phyloP scores from a whole-genome alignment of 352 stramenopile genomes.

The Pythium rishiriense region DNA sequence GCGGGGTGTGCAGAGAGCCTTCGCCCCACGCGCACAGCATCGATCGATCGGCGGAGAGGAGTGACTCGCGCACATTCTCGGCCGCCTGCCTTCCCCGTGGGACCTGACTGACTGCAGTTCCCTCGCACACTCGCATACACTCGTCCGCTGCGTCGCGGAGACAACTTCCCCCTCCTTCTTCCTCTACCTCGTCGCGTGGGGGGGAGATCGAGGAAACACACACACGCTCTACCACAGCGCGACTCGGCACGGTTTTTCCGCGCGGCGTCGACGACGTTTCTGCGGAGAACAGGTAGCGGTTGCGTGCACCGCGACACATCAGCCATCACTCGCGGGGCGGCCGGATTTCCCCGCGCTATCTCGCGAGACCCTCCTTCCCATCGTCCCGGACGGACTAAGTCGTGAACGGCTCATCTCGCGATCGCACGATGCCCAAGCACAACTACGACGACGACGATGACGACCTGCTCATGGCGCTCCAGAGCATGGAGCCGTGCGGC shows the following conservation, averaged over 20 bases:
- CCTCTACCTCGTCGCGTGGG: background rate
- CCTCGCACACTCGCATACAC: slow-evolving; percentile 4
- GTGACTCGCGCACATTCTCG: slow-evolving; percentile 8
- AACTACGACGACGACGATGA: slow-evolving; percentile 88
- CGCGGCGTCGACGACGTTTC: slow-evolving; percentile 8
- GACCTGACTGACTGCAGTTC: slow-evolving; percentile 4
- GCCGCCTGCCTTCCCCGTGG: background rate
- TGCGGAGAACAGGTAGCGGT: background rate
- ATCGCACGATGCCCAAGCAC: slow-evolving; percentile 46
- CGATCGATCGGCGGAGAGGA: slow-evolving; percentile 13
- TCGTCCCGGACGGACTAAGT: background rate
- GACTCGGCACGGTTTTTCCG: slow-evolving; percentile 4
- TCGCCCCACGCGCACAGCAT: slow-evolving; percentile 9
- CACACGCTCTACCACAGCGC: background rate
- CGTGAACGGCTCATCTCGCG: background rate
- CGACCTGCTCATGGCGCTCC: slow-evolving; percentile 81
- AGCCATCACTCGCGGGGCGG: background rate
- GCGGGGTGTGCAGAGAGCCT: slow-evolving; percentile 19
- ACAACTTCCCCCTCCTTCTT: background rate
- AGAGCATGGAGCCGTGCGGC: slow-evolving; percentile 84
- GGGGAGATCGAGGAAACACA: background rate
- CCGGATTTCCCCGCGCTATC: background rate
- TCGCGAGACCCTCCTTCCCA: background rate
- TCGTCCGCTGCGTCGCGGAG: background rate
- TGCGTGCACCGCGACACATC: background rate